These are phyloP conservation scores for Dactylorhiza incarnata DNA, from an alignment of 106 monocot genomes.

Conservation along the genomic window DNA sequence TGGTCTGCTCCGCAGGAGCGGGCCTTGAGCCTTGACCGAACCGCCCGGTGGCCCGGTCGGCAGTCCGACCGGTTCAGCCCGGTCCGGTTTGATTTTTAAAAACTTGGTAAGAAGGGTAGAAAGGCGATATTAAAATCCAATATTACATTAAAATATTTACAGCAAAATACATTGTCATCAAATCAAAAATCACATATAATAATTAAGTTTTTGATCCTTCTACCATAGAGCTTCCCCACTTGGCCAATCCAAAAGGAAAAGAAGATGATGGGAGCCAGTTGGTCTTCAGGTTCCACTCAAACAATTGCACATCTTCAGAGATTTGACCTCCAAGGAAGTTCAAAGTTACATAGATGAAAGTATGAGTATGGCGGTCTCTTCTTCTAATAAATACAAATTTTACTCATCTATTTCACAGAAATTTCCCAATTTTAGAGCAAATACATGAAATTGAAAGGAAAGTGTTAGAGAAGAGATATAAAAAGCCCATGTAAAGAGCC, in stretches of 20 bases:
- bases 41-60: no score
- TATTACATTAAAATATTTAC: not conserved
- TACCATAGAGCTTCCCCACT: not conserved
- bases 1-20: no score
- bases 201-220: not conserved
- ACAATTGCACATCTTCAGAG: not conserved
- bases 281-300: not conserved
- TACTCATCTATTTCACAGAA: not conserved
- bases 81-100: no score
- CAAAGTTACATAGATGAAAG: slow-evolving; percentile 1
- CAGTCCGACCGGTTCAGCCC: no score
- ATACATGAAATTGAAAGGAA: not conserved
- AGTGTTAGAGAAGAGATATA: no score
- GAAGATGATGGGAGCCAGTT: not conserved
- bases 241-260: not conserved
- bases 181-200: not conserved
- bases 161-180: not conserved
- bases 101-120: no score
- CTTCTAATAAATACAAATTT: not conserved
- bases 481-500: no score
- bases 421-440: not conserved
- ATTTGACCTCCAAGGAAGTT: not conserved
- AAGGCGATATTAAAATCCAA: no score
- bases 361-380: not conserved
- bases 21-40: no score